phyloP scores from a whole-genome alignment of 192 early-diverging fungal species.

The Rhizophagus sp. region DNA sequence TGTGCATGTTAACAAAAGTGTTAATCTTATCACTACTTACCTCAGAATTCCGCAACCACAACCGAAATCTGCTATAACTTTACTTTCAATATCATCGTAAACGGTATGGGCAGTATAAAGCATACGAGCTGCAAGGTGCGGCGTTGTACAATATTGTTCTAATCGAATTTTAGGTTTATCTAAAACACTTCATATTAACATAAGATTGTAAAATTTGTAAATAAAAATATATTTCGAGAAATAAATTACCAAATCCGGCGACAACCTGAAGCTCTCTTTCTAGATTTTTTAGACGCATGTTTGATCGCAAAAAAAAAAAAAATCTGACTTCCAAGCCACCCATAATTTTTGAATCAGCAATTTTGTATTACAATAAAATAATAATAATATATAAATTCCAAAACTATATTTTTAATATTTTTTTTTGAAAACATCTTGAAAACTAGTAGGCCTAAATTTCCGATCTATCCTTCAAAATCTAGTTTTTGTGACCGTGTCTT shows the following conservation, averaged over 20 bases:
- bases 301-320: constrained; percentile 3
- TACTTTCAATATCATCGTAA: constrained; percentile 73
- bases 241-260: constrained; percentile 53
- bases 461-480: no score
- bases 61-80: constrained; percentile 73
- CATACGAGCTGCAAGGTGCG: constrained; percentile 74
- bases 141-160: constrained; percentile 79
- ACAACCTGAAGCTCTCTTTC: constrained; percentile 67
- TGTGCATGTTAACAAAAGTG: constrained; percentile 26
- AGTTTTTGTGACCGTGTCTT: no score
- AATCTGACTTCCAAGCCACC: no score
- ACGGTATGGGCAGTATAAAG: constrained; percentile 72
- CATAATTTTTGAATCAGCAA: no score
- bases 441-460: no score
- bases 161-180: constrained; percentile 70
- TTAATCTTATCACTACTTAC: constrained; percentile 33
- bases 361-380: no score
- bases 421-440: no score
- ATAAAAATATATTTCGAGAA: neutral
- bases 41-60: constrained; percentile 78
- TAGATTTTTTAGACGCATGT: constrained; percentile 74
- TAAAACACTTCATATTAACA: constrained; percentile 1
- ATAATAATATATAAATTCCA: no score
- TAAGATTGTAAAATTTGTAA: neutral
- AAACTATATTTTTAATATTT: no score